Evolutionary conservation across 202 grass and related monocot species (phyloP), one percentile per base, ranked within the genome.

Genomic region (Thinopyrum obtusiflorum): DNA sequence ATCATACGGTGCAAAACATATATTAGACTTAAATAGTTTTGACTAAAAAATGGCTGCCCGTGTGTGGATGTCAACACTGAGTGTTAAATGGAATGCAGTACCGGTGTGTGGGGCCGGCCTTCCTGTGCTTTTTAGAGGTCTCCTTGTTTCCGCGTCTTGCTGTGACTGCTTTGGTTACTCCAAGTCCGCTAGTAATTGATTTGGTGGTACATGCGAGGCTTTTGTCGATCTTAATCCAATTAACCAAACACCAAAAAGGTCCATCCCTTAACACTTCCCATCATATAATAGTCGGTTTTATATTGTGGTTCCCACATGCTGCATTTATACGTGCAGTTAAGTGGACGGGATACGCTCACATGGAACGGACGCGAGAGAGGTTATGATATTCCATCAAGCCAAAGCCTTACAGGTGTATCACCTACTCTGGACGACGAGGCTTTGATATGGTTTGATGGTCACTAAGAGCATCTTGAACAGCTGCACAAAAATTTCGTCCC

Each of bases 391-490:
- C 65, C 80, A 86, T 71, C 80, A 21, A 78, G 14, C 26, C 21
- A 24, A 13, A 76, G 21, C 28, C 78, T 53, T 76, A 85, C 69
- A 89, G 44, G 42, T 90, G 88, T 79, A 85, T 80, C 84, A 86
- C 88, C 20, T 65, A 49, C 25, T 24, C 10, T 31, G 40, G 20
- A 79, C 37, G 26, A 65, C 35, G 7, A 46, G 47, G 51, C 20
- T 36, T 78, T 72, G 75, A 23, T 39, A 73, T 65, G 57, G 51
- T 7, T 71, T 25, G 21, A 33, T 27, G 21, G 23, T 68, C 40
- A 65, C 36, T 49, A n/a, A 39, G 35, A 36, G 35, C 35, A 36
- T 36, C 35, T 36, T 0, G 7, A 37, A 37, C 36, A 37, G 36
- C 4, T 8, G 8, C 36, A 9, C 36, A 37, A 37, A 29, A 29